phyloP scores from a whole-genome alignment of 1,284 basidiomycete genomes.

The Sphaerobolus stellatus region DNA sequence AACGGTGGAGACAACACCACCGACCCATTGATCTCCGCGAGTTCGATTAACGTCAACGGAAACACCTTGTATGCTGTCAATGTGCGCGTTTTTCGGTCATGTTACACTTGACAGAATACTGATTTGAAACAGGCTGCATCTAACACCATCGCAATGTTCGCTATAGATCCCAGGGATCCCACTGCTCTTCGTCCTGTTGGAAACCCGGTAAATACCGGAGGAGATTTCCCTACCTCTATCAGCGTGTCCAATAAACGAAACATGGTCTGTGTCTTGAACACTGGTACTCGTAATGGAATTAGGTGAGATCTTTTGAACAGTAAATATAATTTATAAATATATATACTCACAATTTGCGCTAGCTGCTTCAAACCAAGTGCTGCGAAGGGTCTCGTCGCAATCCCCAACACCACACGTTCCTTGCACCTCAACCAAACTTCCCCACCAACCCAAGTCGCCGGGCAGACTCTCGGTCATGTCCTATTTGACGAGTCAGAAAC shows the following conservation, averaged over 20 bases:
- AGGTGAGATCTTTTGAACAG: constrained; percentile 29
- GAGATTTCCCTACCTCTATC: constrained; percentile 50
- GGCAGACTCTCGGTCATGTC: constrained; percentile 43
- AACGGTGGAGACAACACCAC: constrained; percentile 36
- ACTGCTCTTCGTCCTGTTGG: constrained; percentile 41
- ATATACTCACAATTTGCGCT: background rate
- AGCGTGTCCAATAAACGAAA: constrained; percentile 32
- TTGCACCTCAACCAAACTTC: constrained; percentile 48
- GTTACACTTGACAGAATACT: background rate
- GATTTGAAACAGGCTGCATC: constrained; percentile 39
- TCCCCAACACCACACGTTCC: constrained; percentile 40
- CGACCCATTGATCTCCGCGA: constrained; percentile 49
- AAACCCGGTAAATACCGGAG: constrained; percentile 40
- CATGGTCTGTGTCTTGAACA: constrained; percentile 45
- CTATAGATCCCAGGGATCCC: constrained; percentile 43
- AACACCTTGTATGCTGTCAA: constrained; percentile 46
- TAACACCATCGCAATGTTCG: constrained; percentile 46
- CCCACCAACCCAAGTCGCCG: constrained; percentile 38
- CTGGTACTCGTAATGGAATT: constrained; percentile 47
- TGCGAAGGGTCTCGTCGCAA: constrained; percentile 38
- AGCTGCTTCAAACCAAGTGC: constrained; percentile 47
- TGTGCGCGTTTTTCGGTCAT: constrained; percentile 25
- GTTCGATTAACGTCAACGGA: constrained; percentile 42
- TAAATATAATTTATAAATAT: constrained; percentile 9
- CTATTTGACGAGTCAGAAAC: constrained; percentile 45